Percentiles rank a stretch among this genome's conserved stretches.
Evolutionary conservation across 805 yeast genomes (phyloP).

Genomic region (Kodamaea kaohsiungensis): DNA sequence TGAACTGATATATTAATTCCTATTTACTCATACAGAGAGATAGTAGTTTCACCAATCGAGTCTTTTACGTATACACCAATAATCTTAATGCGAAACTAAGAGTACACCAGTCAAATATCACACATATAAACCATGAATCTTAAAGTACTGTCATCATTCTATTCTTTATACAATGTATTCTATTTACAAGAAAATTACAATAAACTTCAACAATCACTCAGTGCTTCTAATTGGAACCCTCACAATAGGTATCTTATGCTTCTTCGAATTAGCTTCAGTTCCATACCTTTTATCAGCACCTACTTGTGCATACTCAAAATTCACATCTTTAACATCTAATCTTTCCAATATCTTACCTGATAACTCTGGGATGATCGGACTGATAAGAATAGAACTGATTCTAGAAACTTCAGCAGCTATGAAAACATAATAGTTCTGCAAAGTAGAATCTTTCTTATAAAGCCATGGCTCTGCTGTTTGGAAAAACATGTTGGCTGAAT

Average conservation of each 20-base stretch:
- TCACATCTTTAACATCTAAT: slow-evolving; percentile 61
- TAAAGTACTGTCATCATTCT: too few species aligned
- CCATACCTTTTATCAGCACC: slow-evolving; percentile 71
- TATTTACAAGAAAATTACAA: not conserved
- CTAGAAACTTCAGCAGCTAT: slow-evolving; percentile 72
- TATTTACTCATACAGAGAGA: too few species aligned
- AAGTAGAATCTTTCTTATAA: slow-evolving; percentile 30
- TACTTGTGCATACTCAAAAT: slow-evolving; percentile 43
- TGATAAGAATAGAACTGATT: slow-evolving; percentile 62
- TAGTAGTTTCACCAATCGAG: too few species aligned
- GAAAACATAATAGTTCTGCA: slow-evolving; percentile 55
- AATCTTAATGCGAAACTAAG: too few species aligned
- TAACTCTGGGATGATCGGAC: slow-evolving; percentile 73
- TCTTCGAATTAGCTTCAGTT: slow-evolving; percentile 45
- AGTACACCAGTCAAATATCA: too few species aligned
- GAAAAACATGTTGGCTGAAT: slow-evolving; percentile 63
- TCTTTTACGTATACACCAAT: too few species aligned
- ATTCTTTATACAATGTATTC: not conserved
- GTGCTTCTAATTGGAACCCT: slow-evolving; percentile 21
- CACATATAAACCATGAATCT: too few species aligned
- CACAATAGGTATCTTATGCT: slow-evolving; percentile 51
- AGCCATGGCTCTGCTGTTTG: slow-evolving; percentile 81
- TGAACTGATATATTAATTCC: too few species aligned
- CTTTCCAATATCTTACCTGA: slow-evolving; percentile 59
- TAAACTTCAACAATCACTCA: slow-evolving; percentile 12